Evolutionary conservation across 1,284 basidiomycete genomes (phyloP).

Genomic region (Leccinum subatratum): DNA sequence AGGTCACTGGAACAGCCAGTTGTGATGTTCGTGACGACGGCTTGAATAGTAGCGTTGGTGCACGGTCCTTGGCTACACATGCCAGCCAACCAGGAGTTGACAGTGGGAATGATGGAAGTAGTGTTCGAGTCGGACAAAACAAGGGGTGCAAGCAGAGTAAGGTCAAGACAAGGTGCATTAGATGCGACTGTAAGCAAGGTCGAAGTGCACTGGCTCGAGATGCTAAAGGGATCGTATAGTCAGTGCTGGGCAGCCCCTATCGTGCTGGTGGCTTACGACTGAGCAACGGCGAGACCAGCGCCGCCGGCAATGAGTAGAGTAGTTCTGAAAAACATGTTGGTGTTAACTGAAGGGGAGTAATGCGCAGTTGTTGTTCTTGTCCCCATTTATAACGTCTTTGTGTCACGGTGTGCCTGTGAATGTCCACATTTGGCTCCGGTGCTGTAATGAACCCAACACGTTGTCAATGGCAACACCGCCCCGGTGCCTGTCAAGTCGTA

Average conservation of each 20-base stretch:
- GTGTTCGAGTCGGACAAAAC: conserved; percentile 33
- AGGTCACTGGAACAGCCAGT: conserved; percentile 52
- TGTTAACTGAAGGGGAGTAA: not conserved
- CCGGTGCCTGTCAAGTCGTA: not conserved
- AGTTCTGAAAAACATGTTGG: conserved; percentile 28
- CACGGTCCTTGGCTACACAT: conserved; percentile 54
- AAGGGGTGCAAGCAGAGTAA: conserved; percentile 43
- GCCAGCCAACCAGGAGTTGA: conserved; percentile 56
- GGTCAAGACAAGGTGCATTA: conserved; percentile 51
- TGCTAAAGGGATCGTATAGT: conserved; percentile 9
- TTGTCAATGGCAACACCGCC: not conserved
- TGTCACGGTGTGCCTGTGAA: not conserved
- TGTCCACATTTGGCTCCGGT: not conserved
- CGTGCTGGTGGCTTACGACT: conserved; percentile 36
- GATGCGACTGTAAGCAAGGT: conserved; percentile 40
- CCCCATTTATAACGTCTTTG: not conserved
- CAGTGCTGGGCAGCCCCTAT: conserved; percentile 10
- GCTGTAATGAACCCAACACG: not conserved
- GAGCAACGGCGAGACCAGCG: conserved; percentile 42
- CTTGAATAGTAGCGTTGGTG: conserved; percentile 47
- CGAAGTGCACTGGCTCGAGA: conserved; percentile 29
- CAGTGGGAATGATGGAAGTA: conserved; percentile 46
- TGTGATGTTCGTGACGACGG: conserved; percentile 41
- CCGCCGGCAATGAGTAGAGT: conserved; percentile 36
- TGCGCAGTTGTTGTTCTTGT: not conserved